Percentiles rank a stretch among this genome's conserved stretches.
Conservation (phyloP, 176 grass and related monocot species). For the Aegilops sharonensis region DNA sequence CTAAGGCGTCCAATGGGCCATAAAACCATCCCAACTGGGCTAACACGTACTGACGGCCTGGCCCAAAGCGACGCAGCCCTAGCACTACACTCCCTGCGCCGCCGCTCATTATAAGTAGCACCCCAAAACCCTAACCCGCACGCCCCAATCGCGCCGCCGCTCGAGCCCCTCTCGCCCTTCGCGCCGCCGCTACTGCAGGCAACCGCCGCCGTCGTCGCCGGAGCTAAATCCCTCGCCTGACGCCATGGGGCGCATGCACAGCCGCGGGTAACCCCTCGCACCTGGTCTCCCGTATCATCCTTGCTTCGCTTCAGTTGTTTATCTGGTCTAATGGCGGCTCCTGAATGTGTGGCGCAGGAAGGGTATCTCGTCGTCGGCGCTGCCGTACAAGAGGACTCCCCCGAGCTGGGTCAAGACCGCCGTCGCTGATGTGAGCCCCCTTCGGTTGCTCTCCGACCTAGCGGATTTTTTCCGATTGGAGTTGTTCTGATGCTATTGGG, state of each 20-base stretch:
- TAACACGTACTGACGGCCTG: background rate
- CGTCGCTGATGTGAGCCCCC: conserved; percentile 38
- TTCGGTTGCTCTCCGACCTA: background rate
- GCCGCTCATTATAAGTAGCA: conserved; percentile 20
- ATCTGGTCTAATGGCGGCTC: conserved; percentile 18
- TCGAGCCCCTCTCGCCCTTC: background rate
- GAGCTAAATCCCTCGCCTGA: conserved; percentile 22
- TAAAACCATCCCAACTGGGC: background rate
- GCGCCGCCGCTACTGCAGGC: conserved; percentile 39
- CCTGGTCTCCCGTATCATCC: no score
- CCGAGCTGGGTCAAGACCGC: conserved; percentile 75
- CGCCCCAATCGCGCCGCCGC: conserved; percentile 27
- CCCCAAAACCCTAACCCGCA: conserved; percentile 50
- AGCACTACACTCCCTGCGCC: background rate
- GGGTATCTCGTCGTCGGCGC: conserved; percentile 90
- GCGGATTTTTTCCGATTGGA: background rate
- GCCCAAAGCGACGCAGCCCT: conserved; percentile 23
- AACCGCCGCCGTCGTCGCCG: conserved; percentile 5
- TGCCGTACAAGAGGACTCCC: conserved; percentile 88
- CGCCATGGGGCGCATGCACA: conserved; percentile 95
- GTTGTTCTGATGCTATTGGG: background rate
- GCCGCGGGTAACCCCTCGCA: conserved; percentile 50
- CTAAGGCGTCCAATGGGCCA: background rate
- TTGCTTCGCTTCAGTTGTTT: background rate
- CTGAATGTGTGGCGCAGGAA: conserved; percentile 31